phyloP scores from a whole-genome alignment of 2,329 filamentous ascomycete genomes.

The Hypoxylon sp. region DNA sequence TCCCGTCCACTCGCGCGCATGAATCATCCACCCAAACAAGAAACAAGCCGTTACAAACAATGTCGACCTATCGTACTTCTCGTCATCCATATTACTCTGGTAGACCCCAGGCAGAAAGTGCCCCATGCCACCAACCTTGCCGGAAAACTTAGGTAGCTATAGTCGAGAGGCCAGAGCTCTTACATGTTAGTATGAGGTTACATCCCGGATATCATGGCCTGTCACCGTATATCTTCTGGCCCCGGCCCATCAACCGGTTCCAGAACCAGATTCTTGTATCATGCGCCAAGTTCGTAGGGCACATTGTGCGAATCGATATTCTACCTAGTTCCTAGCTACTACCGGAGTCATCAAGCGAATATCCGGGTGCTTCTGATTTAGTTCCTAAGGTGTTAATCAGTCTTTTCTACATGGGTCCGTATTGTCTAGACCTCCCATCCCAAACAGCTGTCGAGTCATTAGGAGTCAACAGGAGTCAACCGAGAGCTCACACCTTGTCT shows the following conservation, averaged over 20 bases:
- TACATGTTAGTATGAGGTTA: slow-evolving; percentile 36
- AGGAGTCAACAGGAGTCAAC: slow-evolving; percentile 13
- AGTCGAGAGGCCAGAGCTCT: slow-evolving; percentile 20
- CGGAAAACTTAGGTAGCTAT: slow-evolving; percentile 19
- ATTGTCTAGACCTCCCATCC: slow-evolving; percentile 9
- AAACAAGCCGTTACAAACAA: slow-evolving; percentile 34
- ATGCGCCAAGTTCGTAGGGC: slow-evolving; percentile 30
- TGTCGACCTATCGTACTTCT: slow-evolving; percentile 43
- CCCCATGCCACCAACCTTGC: slow-evolving; percentile 35
- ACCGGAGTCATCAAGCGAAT: slow-evolving; percentile 3
- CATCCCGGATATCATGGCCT: slow-evolving; percentile 16
- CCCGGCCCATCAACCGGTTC: slow-evolving; percentile 19
- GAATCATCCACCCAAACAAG: slow-evolving; percentile 42
- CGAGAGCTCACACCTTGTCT: slow-evolving; percentile 3
- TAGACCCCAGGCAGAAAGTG: slow-evolving; percentile 28
- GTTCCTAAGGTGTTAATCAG: slow-evolving; percentile 5
- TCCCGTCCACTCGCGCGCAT: slow-evolving; percentile 44
- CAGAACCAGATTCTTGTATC: slow-evolving; percentile 15
- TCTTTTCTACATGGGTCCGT: slow-evolving; percentile 7
- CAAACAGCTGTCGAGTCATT: slow-evolving; percentile 6
- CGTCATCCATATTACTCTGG: slow-evolving; percentile 25
- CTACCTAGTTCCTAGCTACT: slow-evolving; percentile 4
- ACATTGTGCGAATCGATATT: slow-evolving; percentile 21
- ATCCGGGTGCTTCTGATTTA: slow-evolving; percentile 11
- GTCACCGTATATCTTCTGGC: slow-evolving; percentile 26